A percentile compares a stretch with the other conserved stretches of the same genome.
These are phyloP conservation scores for Dryas integrifolia DNA, from an alignment of 331 rosid genomes.

Conservation along the genomic window DNA sequence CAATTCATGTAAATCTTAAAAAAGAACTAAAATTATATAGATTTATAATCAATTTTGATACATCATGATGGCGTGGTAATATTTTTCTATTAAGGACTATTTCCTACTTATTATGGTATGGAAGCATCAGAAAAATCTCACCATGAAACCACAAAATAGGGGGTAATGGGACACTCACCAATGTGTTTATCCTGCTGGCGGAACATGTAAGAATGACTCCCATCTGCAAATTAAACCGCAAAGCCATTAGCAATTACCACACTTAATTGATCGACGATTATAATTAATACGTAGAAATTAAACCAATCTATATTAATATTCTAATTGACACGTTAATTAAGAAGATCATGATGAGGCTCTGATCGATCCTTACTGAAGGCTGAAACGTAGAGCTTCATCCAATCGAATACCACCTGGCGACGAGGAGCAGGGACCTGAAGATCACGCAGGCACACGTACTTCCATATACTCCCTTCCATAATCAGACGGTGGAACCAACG, in stretches of 20 bases:
- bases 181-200: conserved; percentile 86
- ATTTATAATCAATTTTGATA: not conserved
- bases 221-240: conserved; percentile 52
- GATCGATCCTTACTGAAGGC: conserved; percentile 52
- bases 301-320: not conserved
- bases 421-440: conserved; percentile 69
- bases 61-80: too few relatives aligned
- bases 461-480: conserved; percentile 80
- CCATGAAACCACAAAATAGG: not conserved
- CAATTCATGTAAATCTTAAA: not conserved
- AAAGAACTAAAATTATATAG: not conserved
- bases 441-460: conserved; percentile 68
- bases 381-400: conserved; percentile 76
- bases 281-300: not conserved
- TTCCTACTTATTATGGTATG: not conserved
- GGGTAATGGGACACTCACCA: conserved; percentile 47
- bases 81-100: too few relatives aligned
- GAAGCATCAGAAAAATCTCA: not conserved
- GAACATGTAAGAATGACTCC: conserved; percentile 83
- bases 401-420: conserved; percentile 51
- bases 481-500: conserved; percentile 70
- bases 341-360: not conserved
- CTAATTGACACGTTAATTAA: not conserved
- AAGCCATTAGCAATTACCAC: conserved; percentile 5
- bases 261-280: conserved; percentile 12